Percentiles rank a stretch among this genome's conserved stretches.
Evolutionary conservation across 441 rosid genomes (phyloP).

Genomic region (Manihot esculenta): DNA sequence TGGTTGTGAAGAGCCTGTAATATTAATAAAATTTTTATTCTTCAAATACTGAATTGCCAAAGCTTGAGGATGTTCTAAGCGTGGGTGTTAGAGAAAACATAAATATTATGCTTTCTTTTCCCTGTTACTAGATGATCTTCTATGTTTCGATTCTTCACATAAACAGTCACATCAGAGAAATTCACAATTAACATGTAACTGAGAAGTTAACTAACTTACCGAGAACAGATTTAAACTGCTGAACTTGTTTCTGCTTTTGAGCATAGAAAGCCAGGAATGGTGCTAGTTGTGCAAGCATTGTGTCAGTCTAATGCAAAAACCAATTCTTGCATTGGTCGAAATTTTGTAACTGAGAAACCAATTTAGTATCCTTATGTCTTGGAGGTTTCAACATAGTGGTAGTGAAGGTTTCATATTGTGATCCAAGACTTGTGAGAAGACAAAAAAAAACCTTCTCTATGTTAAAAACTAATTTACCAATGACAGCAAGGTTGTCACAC

Average conservation of each 20-base stretch:
- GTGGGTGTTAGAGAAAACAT: background rate
- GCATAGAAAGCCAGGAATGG: constrained; percentile 1
- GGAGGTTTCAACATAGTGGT: constrained; percentile 18
- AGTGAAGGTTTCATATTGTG: constrained; percentile 4
- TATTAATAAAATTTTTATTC: background rate
- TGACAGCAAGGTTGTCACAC: no score
- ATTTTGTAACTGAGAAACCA: constrained; percentile 9
- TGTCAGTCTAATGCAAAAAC: background rate
- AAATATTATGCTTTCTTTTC: constrained; percentile 6
- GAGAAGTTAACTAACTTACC: background rate
- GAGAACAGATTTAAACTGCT: background rate
- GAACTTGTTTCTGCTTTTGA: background rate
- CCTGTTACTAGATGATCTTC: background rate
- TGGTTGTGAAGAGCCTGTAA: background rate
- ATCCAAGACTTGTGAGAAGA: no score
- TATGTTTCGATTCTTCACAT: background rate
- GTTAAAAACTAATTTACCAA: no score
- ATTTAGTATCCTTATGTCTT: background rate
- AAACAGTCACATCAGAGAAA: constrained; percentile 11
- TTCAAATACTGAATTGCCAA: background rate
- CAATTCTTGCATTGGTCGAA: background rate
- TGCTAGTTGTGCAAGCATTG: background rate
- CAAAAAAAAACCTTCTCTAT: no score
- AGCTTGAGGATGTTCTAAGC: constrained; percentile 23
- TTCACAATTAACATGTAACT: background rate